phyloP scores from a whole-genome alignment of 2,329 filamentous ascomycete genomes.

The Trichoderma atroviride region DNA sequence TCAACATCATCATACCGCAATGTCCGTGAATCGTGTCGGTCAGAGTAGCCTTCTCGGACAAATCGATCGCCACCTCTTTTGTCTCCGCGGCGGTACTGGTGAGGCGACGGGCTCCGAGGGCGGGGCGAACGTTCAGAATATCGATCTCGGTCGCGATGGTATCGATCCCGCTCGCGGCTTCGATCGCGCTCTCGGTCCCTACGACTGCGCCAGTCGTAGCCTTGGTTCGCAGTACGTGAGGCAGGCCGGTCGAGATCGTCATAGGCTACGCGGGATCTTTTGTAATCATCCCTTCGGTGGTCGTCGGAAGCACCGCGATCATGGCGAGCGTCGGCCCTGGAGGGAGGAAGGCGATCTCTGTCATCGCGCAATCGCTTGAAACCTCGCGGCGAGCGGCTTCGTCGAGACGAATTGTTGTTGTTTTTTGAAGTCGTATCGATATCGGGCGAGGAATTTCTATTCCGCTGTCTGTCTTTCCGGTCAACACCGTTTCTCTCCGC shows the following conservation, averaged over 20 bases:
- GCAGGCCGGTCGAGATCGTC: conserved; percentile 59
- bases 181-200: conserved; percentile 39
- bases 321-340: conserved; percentile 56
- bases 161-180: conserved; percentile 36
- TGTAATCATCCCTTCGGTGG: conserved; percentile 49
- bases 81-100: conserved; percentile 44
- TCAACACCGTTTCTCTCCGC: conserved; percentile 84
- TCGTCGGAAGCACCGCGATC: conserved; percentile 67
- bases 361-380: conserved; percentile 70
- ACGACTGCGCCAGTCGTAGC: conserved; percentile 56
- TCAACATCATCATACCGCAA: conserved; percentile 49
- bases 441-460: conserved; percentile 62
- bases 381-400: conserved; percentile 63
- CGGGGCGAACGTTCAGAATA: conserved; percentile 57
- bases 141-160: conserved; percentile 46
- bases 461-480: conserved; percentile 81
- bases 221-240: conserved; percentile 46
- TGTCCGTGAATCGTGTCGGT: conserved; percentile 32
- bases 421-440: conserved; percentile 50
- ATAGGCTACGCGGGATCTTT: conserved; percentile 54
- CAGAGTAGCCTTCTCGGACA: conserved; percentile 37
- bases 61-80: conserved; percentile 41
- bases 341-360: conserved; percentile 58
- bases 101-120: conserved; percentile 57
- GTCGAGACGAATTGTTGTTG: conserved; percentile 47